A percentile compares a stretch with the other conserved stretches of the same genome.
Evolutionary conservation across 805 yeast species (phyloP).

Genomic region (Saccharomycopsis capsularis): DNA sequence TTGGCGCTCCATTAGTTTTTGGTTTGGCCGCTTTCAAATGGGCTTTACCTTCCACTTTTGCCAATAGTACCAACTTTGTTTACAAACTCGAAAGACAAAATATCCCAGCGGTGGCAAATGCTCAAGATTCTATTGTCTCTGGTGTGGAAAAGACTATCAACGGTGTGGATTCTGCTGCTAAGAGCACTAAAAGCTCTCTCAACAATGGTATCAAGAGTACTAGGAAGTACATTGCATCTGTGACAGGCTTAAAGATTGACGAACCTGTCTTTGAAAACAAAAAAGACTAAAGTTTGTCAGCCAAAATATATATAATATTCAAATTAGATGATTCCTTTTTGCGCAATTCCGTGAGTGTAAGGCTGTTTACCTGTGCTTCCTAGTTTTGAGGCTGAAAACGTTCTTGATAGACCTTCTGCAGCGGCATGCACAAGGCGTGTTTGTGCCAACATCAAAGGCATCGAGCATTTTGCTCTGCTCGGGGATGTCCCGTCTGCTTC

Average conservation of each 20-base stretch:
- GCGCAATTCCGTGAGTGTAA: too few relatives aligned
- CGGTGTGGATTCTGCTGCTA: constrained; percentile 38
- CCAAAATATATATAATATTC: neutral
- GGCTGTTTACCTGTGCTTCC: too few relatives aligned
- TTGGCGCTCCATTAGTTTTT: constrained; percentile 48
- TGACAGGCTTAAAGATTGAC: constrained; percentile 65
- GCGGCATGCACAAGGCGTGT: neutral
- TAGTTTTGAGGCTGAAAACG: too few relatives aligned
- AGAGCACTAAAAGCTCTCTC: constrained; percentile 33
- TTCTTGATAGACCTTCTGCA: neutral
- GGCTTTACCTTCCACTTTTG: constrained; percentile 67
- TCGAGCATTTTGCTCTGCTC: neutral
- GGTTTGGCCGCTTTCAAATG: constrained; percentile 60
- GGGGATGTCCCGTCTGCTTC: too few relatives aligned
- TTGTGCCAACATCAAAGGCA: neutral
- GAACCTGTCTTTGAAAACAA: constrained; percentile 49
- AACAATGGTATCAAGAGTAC: constrained; percentile 33
- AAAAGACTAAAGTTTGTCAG: neutral
- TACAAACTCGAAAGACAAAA: constrained; percentile 55
- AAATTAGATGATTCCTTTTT: too few relatives aligned
- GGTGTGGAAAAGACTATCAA: constrained; percentile 40
- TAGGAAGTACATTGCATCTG: constrained; percentile 40
- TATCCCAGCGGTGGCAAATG: constrained; percentile 56
- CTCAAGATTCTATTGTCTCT: constrained; percentile 45
- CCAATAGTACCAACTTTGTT: constrained; percentile 48